Percentiles rank a stretch among this genome's conserved stretches.
Conservation (phyloP, 306 rosid species). For the Quercus gilva region DNA sequence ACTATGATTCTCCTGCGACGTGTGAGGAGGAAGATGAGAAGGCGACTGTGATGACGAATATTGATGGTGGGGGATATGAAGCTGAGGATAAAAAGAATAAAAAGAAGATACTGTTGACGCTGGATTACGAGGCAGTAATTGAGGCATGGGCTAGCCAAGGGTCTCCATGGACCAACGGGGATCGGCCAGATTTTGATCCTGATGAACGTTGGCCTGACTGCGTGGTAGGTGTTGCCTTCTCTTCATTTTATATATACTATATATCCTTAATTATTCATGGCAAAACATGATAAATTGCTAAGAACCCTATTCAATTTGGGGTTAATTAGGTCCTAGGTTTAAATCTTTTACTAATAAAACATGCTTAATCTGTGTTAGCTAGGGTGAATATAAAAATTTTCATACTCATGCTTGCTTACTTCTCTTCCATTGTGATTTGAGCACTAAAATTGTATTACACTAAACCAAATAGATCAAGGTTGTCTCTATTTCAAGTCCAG, state of each 20-base stretch:
- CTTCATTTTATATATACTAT: too few species aligned
- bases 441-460: background rate
- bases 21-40: constrained; percentile 41
- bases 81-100: constrained; percentile 23
- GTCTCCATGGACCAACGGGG: constrained; percentile 72
- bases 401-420: background rate
- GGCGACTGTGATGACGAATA: background rate
- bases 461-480: background rate
- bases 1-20: constrained; percentile 39
- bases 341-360: background rate
- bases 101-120: constrained; percentile 54
- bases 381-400: background rate
- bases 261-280: too few species aligned
- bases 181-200: constrained; percentile 55
- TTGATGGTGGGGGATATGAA: constrained; percentile 6
- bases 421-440: background rate
- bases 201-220: constrained; percentile 48
- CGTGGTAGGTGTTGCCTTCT: constrained; percentile 44
- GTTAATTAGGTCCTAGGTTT: background rate
- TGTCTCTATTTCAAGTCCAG: too few species aligned
- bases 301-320: too few species aligned
- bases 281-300: too few species aligned
- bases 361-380: background rate
- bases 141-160: constrained; percentile 69
- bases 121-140: constrained; percentile 76